Evolutionary conservation across 306 rosid species (phyloP), one percentile per base, ranked within the genome.

Genomic region (Prunus mongolica): DNA sequence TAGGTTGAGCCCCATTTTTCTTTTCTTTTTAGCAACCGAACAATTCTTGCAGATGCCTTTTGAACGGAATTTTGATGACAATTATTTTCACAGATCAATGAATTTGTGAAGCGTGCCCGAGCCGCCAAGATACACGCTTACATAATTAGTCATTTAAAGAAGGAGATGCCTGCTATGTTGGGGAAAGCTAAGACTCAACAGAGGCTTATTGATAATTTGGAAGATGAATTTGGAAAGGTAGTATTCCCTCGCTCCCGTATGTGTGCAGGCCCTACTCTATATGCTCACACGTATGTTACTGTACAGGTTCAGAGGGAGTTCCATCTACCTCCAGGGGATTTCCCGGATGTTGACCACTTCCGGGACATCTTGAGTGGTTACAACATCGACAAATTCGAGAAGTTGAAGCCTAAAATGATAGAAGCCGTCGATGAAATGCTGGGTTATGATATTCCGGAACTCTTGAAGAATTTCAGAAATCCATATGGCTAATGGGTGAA

Each of bases 351-450:
- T 25, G 99, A 95, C 2, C 90, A 92, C 1, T 95, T 88, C 70
- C 86, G 66, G 80, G 97, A 95, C 72, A 67, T 38, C 25, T 82
- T 95, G 73, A 77, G 67, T 41, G 92, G 96, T 38, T 92, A 79
- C 87, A 92, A 76, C 84, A 28, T 95, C 11, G 98, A 92, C 77
- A 95, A 85, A 74, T 95, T 95, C 52, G 99, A 92, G 86, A 95
- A 71, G 87, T 79, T 95, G 87, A 92, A 88, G 79, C 89, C 96
- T 25, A 91, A 80, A 76, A 76, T 87, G 91, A 86, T 90, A 55
- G 92, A 92, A 81, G 72, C 96, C 0, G 97, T 95, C 12, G 99
- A 95, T 45, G 96, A 95, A 72, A 95, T 95, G 99, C 86, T 95
- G 82, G 96, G 96, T 46, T 82, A 95, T 25, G 99, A 95, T 30